A percentile compares a stretch with the other conserved stretches of the same genome.
Conservation (phyloP, 2,329 filamentous ascomycete species). For the Rasamsonia emersonii region DNA sequence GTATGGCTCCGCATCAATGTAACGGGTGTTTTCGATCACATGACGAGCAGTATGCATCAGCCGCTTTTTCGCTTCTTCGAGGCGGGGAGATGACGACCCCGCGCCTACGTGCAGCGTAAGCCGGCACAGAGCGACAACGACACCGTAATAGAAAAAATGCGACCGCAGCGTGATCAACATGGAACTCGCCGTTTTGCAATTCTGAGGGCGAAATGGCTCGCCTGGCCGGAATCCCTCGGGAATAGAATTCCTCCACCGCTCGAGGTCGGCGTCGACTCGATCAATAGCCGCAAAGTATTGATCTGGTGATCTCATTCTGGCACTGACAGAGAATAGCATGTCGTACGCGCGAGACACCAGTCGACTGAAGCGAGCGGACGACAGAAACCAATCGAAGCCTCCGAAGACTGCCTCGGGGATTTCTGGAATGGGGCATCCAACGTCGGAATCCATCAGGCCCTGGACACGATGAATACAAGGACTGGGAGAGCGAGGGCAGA, state of each 20-base stretch:
- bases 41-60: constrained; percentile 24
- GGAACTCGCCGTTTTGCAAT: constrained; percentile 9
- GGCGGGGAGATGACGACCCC: constrained; percentile 8
- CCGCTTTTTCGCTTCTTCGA: constrained; percentile 13
- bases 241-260: constrained; percentile 23
- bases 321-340: constrained; percentile 28
- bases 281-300: constrained; percentile 15
- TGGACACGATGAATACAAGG: constrained; percentile 8
- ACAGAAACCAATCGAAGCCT: constrained; percentile 28
- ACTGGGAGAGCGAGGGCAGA: not conserved
- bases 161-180: constrained; percentile 17
- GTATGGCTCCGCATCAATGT: constrained; percentile 26
- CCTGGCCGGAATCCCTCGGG: constrained; percentile 23
- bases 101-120: constrained; percentile 19
- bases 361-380: constrained; percentile 21
- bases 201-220: constrained; percentile 12
- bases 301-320: constrained; percentile 13
- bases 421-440: constrained; percentile 27
- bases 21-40: constrained; percentile 25
- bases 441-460: constrained; percentile 30
- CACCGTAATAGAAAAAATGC: constrained; percentile 23
- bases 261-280: constrained; percentile 16
- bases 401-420: constrained; percentile 23
- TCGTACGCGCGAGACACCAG: constrained; percentile 26
- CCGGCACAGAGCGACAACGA: constrained; percentile 24